Evolutionary conservation across 371 early-diverging fungal genomes (phyloP).

Genomic region (Batrachochytrium dendrobatidis): DNA sequence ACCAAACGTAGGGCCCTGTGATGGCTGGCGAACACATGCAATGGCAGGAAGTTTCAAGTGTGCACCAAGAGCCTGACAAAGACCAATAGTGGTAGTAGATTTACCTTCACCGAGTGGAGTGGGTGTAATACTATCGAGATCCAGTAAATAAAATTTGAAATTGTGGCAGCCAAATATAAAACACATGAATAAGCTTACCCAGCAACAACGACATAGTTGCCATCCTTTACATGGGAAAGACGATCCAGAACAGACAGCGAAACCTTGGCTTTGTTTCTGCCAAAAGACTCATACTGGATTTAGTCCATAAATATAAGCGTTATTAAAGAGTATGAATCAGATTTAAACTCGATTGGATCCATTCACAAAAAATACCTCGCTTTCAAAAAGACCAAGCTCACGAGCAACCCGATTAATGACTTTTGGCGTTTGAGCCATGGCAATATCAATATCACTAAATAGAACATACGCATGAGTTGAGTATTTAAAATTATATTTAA

Average conservation of each 20-base stretch:
- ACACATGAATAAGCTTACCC: constrained; percentile 46
- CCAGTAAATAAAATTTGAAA: not conserved
- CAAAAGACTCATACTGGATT: constrained; percentile 87
- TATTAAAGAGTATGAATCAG: too few relatives aligned
- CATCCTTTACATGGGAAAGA: constrained; percentile 67
- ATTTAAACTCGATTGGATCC: constrained; percentile 11
- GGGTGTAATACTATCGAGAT: constrained; percentile 71
- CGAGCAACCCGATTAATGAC: constrained; percentile 66
- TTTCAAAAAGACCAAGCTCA: constrained; percentile 69
- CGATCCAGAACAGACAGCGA: constrained; percentile 71
- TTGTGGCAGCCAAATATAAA: not conserved
- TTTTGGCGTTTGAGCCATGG: constrained; percentile 79
- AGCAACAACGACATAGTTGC: constrained; percentile 91
- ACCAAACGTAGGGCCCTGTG: constrained; percentile 96
- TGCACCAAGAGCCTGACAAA: constrained; percentile 89
- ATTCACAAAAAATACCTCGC: constrained; percentile 44
- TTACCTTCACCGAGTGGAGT: constrained; percentile 98
- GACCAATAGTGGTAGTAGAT: constrained; percentile 91
- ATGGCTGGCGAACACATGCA: constrained; percentile 95
- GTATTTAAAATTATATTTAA: not conserved
- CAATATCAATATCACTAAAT: constrained; percentile 83
- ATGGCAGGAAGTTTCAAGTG: constrained; percentile 79
- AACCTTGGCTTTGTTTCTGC: constrained; percentile 86
- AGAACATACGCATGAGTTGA: not conserved
- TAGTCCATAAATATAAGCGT: too few relatives aligned